These are phyloP conservation scores for Marasmius oreades DNA, from an alignment of 1,284 basidiomycete genomes.

Conservation along the genomic window DNA sequence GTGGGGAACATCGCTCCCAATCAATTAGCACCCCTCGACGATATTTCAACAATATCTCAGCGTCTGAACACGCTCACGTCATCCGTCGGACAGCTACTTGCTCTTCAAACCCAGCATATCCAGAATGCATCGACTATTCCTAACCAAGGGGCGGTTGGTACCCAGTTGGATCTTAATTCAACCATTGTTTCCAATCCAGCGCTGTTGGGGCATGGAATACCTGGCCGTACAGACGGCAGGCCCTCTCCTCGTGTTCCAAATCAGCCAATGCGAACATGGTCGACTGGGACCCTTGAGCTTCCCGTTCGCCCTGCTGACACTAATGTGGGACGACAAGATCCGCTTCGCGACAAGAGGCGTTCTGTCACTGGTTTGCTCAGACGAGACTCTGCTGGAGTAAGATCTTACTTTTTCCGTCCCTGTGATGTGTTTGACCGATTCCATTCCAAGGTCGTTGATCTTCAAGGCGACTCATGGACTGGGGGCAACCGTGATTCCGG, in stretches of 20 bases:
- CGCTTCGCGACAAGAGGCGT: slow-evolving; percentile 65
- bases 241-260: slow-evolving; percentile 58
- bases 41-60: slow-evolving; percentile 75
- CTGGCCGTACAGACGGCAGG: slow-evolving; percentile 58
- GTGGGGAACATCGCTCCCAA: slow-evolving; percentile 66
- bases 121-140: slow-evolving; percentile 39
- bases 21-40: slow-evolving; percentile 60
- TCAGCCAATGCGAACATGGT: slow-evolving; percentile 77
- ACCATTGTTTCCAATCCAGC: slow-evolving; percentile 33
- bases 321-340: slow-evolving; percentile 34
- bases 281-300: slow-evolving; percentile 71
- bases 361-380: slow-evolving; percentile 66
- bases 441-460: slow-evolving; percentile 42
- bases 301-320: slow-evolving; percentile 52
- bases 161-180: slow-evolving; percentile 46
- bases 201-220: slow-evolving; percentile 52
- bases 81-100: slow-evolving; percentile 82
- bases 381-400: slow-evolving; percentile 71
- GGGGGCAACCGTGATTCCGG: slow-evolving; percentile 68
- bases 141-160: slow-evolving; percentile 36
- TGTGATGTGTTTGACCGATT: slow-evolving; percentile 11
- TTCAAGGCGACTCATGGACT: slow-evolving; percentile 50
- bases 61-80: slow-evolving; percentile 79
- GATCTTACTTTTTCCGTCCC: slow-evolving; percentile 24
- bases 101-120: slow-evolving; percentile 70